These are phyloP conservation scores for Suaeda aralocaspica DNA, from an alignment of 148 eudicot genomes.

Conservation along the genomic window DNA sequence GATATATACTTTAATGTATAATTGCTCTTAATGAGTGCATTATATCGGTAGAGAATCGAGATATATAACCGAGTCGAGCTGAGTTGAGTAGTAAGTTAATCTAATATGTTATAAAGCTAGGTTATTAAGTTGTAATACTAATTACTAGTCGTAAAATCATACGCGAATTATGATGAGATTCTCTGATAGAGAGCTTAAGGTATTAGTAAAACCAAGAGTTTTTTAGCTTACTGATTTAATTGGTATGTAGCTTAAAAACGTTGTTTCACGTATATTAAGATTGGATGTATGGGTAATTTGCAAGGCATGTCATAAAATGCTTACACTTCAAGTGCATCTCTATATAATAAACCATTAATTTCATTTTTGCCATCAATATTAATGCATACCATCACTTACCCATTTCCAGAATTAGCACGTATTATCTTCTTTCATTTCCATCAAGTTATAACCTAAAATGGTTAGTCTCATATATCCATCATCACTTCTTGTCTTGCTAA, in stretches of 20 bases:
- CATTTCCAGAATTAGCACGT: too few species aligned
- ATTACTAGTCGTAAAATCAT: too few species aligned
- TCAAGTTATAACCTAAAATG: constrained; percentile 23
- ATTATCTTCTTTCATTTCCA: constrained; percentile 1
- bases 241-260: constrained; percentile 14
- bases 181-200: too few species aligned
- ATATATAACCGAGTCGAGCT: too few species aligned
- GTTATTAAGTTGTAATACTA: too few species aligned
- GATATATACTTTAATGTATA: too few species aligned
- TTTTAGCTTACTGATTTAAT: not conserved
- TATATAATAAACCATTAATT: not conserved
- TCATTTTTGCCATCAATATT: constrained; percentile 8
- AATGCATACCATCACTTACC: not conserved
- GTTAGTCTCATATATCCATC: constrained; percentile 29
- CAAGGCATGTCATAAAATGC: constrained; percentile 63
- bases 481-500: constrained; percentile 28
- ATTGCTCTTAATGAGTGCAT: too few species aligned
- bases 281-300: constrained; percentile 50
- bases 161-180: too few species aligned
- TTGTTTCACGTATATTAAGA: constrained; percentile 22
- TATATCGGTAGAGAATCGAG: too few species aligned
- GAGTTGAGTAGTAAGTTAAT: too few species aligned
- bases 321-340: constrained; percentile 61
- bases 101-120: too few species aligned
- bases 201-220: not conserved